Conservation (phyloP, 106 monocot genomes). For the Allium fistulosum region DNA sequence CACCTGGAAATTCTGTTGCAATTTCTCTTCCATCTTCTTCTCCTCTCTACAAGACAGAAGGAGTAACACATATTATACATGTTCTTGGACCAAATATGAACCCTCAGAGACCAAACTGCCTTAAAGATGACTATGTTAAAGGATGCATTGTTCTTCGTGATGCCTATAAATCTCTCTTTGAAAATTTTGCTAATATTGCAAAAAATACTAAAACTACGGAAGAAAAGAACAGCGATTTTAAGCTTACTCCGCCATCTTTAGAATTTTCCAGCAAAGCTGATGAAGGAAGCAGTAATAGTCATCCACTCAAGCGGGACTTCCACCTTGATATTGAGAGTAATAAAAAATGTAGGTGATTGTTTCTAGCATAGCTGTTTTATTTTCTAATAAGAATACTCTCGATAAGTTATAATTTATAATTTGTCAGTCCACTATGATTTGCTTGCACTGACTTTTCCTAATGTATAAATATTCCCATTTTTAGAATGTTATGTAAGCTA, state of each 20-base stretch:
- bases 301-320: conserved; percentile 22
- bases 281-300: background rate
- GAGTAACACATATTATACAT: conserved; percentile 89
- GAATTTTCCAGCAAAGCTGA: background rate
- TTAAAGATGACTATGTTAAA: conserved; percentile 65
- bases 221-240: conserved; percentile 7
- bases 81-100: conserved; percentile 98
- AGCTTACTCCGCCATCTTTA: background rate
- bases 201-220: conserved; percentile 2
- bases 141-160: conserved; percentile 71
- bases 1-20: conserved; percentile 57
- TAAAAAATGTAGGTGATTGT: conserved; percentile 48
- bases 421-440: too few relatives aligned
- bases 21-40: conserved; percentile 69
- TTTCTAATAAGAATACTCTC: too few relatives aligned
- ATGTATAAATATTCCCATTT: too few relatives aligned
- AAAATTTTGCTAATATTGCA: conserved; percentile 50
- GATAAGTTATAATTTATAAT: too few relatives aligned
- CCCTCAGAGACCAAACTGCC: conserved; percentile 78
- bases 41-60: conserved; percentile 70
- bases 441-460: too few relatives aligned
- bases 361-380: too few relatives aligned
- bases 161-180: conserved; percentile 70
- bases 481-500: too few relatives aligned
- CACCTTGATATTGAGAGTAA: conserved; percentile 24